Evolutionary conservation across 2,329 filamentous ascomycete species (phyloP).

Genomic region (Fusarium tanahbumbuense): DNA sequence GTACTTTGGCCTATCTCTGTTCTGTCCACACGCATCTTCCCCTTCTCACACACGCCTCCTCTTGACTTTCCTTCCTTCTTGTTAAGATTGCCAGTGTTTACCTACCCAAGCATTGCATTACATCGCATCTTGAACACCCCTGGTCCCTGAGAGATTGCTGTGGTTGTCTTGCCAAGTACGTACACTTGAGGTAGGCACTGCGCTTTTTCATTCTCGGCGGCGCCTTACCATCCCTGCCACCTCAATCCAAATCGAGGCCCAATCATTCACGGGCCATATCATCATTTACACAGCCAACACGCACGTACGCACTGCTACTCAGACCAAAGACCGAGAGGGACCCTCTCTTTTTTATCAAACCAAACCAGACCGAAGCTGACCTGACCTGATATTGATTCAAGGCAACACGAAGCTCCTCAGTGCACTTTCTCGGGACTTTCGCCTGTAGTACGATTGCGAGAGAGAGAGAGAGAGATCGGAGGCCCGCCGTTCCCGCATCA

Average conservation of each 20-base stretch:
- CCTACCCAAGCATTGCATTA: constrained; percentile 1
- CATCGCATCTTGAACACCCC: constrained; percentile 19
- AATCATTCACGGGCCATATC: constrained; percentile 39
- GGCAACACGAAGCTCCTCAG: constrained; percentile 33
- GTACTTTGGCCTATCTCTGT: constrained; percentile 30
- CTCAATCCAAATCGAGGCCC: constrained; percentile 33
- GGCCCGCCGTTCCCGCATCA: constrained; percentile 24
- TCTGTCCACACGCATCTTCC: constrained; percentile 33
- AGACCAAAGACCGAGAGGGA: constrained; percentile 22
- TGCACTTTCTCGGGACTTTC: constrained; percentile 25
- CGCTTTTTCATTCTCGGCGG: constrained; percentile 36
- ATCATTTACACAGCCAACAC: constrained; percentile 40
- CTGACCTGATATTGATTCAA: constrained; percentile 26
- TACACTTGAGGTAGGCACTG: constrained; percentile 36
- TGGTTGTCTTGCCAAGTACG: constrained; percentile 37
- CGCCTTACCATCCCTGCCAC: constrained; percentile 36
- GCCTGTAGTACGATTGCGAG: constrained; percentile 20
- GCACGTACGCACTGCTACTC: constrained; percentile 26
- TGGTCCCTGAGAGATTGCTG: constrained; percentile 36
- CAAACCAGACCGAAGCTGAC: constrained; percentile 32
- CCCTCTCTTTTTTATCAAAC: constrained; percentile 36
- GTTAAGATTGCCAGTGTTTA: constrained; percentile 25
- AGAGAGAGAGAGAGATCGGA: constrained; percentile 22
- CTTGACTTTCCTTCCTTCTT: constrained; percentile 25
- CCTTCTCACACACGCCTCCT: constrained; percentile 37